Conservation (phyloP, 768 basidiomycete species). For the Collybia nuda region DNA sequence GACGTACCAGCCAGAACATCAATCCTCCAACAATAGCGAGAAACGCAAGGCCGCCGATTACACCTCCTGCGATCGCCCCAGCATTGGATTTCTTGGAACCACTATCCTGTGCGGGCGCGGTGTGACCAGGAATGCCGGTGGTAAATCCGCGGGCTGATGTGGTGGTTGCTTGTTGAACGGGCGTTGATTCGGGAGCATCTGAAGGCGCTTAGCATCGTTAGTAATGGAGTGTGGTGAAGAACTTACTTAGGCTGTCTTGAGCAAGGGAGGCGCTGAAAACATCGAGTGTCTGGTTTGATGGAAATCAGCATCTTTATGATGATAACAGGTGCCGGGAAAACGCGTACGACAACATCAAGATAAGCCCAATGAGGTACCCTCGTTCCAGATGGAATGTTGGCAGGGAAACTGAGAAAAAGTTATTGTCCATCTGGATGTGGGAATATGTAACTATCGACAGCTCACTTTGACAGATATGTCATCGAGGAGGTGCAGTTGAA, state of each 20-base stretch:
- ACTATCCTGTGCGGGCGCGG: no score
- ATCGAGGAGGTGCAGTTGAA: background rate
- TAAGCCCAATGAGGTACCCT: conserved; percentile 2
- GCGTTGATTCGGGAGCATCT: no score
- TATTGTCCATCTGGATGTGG: background rate
- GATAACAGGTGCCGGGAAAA: no score
- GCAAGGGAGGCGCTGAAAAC: no score
- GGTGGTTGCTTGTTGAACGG: no score
- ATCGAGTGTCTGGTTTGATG: no score
- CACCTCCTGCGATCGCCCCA: conserved; percentile 24
- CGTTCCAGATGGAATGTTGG: background rate
- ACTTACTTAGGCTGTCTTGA: no score
- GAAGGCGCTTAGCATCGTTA: no score
- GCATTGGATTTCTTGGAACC: conserved; percentile 15
- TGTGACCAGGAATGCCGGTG: no score
- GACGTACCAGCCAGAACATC: conserved; percentile 12
- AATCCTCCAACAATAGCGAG: conserved; percentile 16
- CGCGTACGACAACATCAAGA: background rate
- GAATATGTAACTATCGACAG: background rate
- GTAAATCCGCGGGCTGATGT: no score
- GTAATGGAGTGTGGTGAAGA: no score
- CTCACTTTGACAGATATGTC: background rate
- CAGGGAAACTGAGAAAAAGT: background rate
- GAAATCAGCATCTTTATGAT: no score
- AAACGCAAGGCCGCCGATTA: conserved; percentile 20